phyloP scores from a whole-genome alignment of 140 eudicot species.

The Anethum foeniculum region DNA sequence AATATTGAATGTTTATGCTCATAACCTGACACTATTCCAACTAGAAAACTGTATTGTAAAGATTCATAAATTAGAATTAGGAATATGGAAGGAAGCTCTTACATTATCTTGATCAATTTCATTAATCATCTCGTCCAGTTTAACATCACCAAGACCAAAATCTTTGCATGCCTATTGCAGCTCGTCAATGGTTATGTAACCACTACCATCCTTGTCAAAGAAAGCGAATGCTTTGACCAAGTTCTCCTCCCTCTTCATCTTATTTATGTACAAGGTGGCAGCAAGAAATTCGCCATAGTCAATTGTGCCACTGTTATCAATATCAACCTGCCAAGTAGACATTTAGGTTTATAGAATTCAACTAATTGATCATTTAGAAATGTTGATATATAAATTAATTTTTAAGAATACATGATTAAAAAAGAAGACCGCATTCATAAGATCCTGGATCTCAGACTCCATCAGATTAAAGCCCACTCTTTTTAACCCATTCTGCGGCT shows the following conservation, averaged over 20 bases:
- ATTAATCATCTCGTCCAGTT: slow-evolving; percentile 59
- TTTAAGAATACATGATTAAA: not conserved
- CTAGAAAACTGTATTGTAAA: not conserved
- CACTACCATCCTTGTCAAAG: slow-evolving; percentile 94
- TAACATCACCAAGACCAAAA: slow-evolving; percentile 63
- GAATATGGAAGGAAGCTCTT: slow-evolving; percentile 15
- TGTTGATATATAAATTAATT: not conserved
- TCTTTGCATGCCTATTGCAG: slow-evolving; percentile 90
- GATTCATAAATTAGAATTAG: not conserved
- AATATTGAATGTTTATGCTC: not conserved
- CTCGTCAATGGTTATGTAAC: slow-evolving; percentile 85
- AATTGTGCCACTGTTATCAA: slow-evolving; percentile 77
- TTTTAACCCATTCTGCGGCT: slow-evolving; percentile 59
- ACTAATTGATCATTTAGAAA: not conserved
- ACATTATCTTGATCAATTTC: slow-evolving; percentile 89
- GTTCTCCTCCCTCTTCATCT: slow-evolving; percentile 87
- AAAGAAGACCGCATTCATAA: slow-evolving; percentile 53
- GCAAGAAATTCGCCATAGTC: slow-evolving; percentile 94
- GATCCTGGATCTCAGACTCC: slow-evolving; percentile 84
- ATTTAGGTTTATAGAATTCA: not conserved
- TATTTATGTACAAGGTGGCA: slow-evolving; percentile 82
- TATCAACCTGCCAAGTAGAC: slow-evolving; percentile 56
- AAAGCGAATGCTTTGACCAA: slow-evolving; percentile 71
- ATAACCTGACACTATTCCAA: slow-evolving; percentile 6
- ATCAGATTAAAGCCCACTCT: slow-evolving; percentile 76